Conservation (phyloP, 108 stramenopile genomes). For the Nitzschia putrida region DNA sequence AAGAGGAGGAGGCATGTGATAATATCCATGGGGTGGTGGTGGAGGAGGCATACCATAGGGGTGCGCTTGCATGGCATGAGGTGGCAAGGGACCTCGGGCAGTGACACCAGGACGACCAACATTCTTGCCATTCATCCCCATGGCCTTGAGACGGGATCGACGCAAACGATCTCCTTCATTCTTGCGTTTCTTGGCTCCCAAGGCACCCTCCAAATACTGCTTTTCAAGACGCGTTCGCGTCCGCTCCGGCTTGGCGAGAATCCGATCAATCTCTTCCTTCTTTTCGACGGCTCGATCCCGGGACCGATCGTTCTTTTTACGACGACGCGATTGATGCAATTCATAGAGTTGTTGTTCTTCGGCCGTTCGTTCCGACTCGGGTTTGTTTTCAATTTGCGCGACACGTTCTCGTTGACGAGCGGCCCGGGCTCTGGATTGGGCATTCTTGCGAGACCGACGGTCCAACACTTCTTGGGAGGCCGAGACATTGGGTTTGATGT, state of each 20-base stretch:
- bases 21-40: constrained; percentile 8
- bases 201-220: constrained; percentile 36
- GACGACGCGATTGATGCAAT: constrained; percentile 46
- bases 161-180: constrained; percentile 65
- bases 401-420: constrained; percentile 41
- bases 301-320: constrained; percentile 54
- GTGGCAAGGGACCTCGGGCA: constrained; percentile 30
- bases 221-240: constrained; percentile 53
- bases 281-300: constrained; percentile 58
- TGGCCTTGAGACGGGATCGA: constrained; percentile 43
- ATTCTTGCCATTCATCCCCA: constrained; percentile 32
- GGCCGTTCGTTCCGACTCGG: constrained; percentile 33
- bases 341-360: constrained; percentile 49
- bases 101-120: constrained; percentile 15
- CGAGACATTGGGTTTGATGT: constrained; percentile 27
- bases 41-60: constrained; percentile 10
- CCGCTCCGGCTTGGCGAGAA: constrained; percentile 45
- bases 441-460: constrained; percentile 55
- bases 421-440: constrained; percentile 52
- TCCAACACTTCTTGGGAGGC: constrained; percentile 32
- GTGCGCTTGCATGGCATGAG: not conserved
- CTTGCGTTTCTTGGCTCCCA: constrained; percentile 55
- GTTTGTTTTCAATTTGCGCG: constrained; percentile 34
- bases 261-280: constrained; percentile 54
- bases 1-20: not conserved